Evolutionary conservation across 805 yeast genomes (phyloP).

Genomic region (Kodamaea restingae): DNA sequence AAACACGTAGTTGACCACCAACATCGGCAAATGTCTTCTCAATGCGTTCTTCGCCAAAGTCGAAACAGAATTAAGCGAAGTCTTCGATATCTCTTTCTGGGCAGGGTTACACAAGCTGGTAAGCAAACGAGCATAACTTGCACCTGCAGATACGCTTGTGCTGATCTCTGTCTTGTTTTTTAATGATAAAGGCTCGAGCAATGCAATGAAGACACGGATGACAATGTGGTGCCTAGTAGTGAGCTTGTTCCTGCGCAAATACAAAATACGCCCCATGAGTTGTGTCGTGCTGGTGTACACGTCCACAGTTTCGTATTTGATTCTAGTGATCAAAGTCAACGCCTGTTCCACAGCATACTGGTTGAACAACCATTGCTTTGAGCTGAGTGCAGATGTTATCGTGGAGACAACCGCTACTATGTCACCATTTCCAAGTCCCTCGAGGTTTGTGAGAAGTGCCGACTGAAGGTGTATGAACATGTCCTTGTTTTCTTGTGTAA

Average conservation of each 20-base stretch:
- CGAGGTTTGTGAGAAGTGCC: constrained; percentile 16
- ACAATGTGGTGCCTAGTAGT: constrained; percentile 71
- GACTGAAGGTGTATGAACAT: constrained; percentile 28
- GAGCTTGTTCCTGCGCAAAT: constrained; percentile 67
- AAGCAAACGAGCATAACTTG: constrained; percentile 53
- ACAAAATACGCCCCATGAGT: constrained; percentile 54
- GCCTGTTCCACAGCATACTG: constrained; percentile 65
- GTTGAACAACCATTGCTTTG: constrained; percentile 53
- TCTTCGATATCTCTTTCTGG: constrained; percentile 24
- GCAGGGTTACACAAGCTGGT: constrained; percentile 72
- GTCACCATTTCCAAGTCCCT: background rate
- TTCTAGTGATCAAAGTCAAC: constrained; percentile 35
- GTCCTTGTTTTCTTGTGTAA: constrained; percentile 1
- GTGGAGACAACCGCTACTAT: constrained; percentile 12
- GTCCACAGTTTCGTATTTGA: constrained; percentile 19
- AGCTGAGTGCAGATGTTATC: constrained; percentile 42
- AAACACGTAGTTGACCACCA: constrained; percentile 57
- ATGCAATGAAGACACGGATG: constrained; percentile 42
- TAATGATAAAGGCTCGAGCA: constrained; percentile 46
- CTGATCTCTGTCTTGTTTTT: constrained; percentile 16
- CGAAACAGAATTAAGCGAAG: constrained; percentile 50
- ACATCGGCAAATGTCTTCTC: constrained; percentile 57
- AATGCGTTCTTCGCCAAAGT: constrained; percentile 55
- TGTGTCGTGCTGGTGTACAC: constrained; percentile 41
- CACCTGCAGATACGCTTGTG: constrained; percentile 35